These are phyloP conservation scores for Boletus sp. DNA, from an alignment of 768 basidiomycete species.

Conservation along the genomic window DNA sequence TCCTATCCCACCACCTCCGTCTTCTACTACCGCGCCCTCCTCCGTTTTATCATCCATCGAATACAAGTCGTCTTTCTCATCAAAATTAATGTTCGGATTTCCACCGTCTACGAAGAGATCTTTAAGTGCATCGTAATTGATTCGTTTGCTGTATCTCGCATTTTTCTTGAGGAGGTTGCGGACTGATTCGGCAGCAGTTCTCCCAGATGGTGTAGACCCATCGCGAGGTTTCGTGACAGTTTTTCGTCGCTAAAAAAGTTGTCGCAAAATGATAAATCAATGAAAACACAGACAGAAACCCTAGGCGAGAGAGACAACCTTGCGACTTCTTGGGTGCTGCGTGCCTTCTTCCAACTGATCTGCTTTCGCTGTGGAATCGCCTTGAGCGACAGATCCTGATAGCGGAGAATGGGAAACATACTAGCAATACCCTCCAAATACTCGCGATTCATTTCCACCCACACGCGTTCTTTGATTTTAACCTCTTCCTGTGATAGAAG, in stretches of 20 bases:
- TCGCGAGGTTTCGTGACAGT: slow-evolving; percentile 64
- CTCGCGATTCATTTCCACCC: slow-evolving; percentile 91
- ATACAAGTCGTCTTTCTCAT: slow-evolving; percentile 50
- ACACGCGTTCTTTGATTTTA: slow-evolving; percentile 82
- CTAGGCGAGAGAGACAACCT: slow-evolving; percentile 60
- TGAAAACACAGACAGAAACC: slow-evolving; percentile 20
- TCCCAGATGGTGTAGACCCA: slow-evolving; percentile 51
- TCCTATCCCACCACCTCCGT: slow-evolving; percentile 37
- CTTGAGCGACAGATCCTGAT: slow-evolving; percentile 39
- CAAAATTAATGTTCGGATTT: slow-evolving; percentile 23
- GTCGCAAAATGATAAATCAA: slow-evolving; percentile 6
- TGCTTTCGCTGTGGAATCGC: slow-evolving; percentile 60
- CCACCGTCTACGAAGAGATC: slow-evolving; percentile 60
- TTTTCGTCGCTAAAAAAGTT: slow-evolving; percentile 60
- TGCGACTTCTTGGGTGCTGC: slow-evolving; percentile 56
- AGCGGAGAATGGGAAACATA: slow-evolving; percentile 9
- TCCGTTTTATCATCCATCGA: slow-evolving; percentile 50
- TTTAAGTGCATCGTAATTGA: slow-evolving; percentile 90
- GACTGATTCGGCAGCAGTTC: slow-evolving; percentile 34
- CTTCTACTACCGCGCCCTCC: slow-evolving; percentile 38
- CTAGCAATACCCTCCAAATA: slow-evolving; percentile 87
- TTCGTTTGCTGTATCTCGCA: slow-evolving; percentile 84
- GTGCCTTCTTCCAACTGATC: slow-evolving; percentile 46
- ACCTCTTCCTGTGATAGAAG: slow-evolving; percentile 78
- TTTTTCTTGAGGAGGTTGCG: slow-evolving; percentile 73